Conservation (phyloP, 805 yeast genomes). For the Metschnikowia santaceciliae region DNA sequence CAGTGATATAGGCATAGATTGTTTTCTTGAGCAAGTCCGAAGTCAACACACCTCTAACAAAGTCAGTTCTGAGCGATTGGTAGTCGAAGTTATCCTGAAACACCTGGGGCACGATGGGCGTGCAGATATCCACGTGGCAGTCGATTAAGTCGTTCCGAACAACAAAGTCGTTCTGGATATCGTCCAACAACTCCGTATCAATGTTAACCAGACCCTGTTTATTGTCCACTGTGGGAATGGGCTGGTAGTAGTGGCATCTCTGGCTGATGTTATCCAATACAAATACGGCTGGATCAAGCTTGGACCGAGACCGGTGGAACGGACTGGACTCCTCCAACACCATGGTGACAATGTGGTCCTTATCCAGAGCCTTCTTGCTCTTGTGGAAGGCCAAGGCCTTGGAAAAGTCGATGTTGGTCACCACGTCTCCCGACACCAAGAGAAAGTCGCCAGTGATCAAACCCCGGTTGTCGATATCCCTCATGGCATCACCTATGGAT, state of each 20-base stretch:
- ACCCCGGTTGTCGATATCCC: slow-evolving; percentile 90
- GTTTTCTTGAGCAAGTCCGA: slow-evolving; percentile 88
- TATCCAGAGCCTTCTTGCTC: slow-evolving; percentile 66
- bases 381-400: slow-evolving; percentile 72
- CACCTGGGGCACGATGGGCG: slow-evolving; percentile 90
- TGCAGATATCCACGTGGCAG: slow-evolving; percentile 93
- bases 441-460: slow-evolving; percentile 86
- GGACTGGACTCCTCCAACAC: slow-evolving; percentile 83
- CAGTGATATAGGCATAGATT: slow-evolving; percentile 81
- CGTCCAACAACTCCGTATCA: slow-evolving; percentile 80
- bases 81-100: slow-evolving; percentile 97
- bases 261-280: slow-evolving; percentile 69
- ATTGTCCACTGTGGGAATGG: slow-evolving; percentile 53
- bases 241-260: slow-evolving; percentile 82
- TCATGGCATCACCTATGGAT: slow-evolving; percentile 96
- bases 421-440: slow-evolving; percentile 89
- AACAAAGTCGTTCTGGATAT: slow-evolving; percentile 64
- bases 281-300: slow-evolving; percentile 78
- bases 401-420: slow-evolving; percentile 82
- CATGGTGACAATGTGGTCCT: slow-evolving; percentile 93
- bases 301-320: slow-evolving; percentile 77
- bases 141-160: slow-evolving; percentile 92
- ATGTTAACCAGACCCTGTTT: slow-evolving; percentile 46
- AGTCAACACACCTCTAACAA: slow-evolving; percentile 84
- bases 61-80: slow-evolving; percentile 80